Conservation (phyloP, 306 rosid species). For the Vigna radiata region DNA sequence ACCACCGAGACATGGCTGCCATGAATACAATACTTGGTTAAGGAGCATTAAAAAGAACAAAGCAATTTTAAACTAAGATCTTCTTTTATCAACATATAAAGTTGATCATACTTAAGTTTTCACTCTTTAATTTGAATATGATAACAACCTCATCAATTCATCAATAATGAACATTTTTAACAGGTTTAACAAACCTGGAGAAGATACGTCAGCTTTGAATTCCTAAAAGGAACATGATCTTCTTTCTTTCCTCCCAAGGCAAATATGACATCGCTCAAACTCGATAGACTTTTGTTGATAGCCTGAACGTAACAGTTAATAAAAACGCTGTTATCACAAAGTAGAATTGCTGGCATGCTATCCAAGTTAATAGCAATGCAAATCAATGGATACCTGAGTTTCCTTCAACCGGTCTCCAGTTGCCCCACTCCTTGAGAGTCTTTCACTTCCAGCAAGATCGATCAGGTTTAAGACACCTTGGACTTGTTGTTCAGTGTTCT, state of each 20-base stretch:
- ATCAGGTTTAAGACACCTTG: slow-evolving; percentile 92
- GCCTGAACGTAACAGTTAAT: slow-evolving; percentile 61
- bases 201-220: slow-evolving; percentile 90
- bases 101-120: not conserved
- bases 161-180: not conserved
- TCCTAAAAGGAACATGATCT: slow-evolving; percentile 91
- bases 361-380: slow-evolving; percentile 9
- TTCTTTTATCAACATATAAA: not conserved
- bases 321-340: slow-evolving; percentile 28
- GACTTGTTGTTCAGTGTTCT: slow-evolving; percentile 96
- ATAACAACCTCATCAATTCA: slow-evolving; percentile 13
- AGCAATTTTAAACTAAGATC: slow-evolving; percentile 5
- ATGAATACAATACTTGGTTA: slow-evolving; percentile 16
- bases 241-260: slow-evolving; percentile 96
- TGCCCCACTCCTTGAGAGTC: slow-evolving; percentile 92
- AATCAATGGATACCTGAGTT: slow-evolving; percentile 73
- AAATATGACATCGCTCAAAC: slow-evolving; percentile 87
- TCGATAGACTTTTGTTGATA: slow-evolving; percentile 88
- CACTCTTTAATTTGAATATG: not conserved
- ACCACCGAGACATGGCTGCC: slow-evolving; percentile 97
- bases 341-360: not conserved
- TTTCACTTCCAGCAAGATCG: slow-evolving; percentile 97
- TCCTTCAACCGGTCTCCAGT: slow-evolving; percentile 97
- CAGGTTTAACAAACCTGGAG: slow-evolving; percentile 70
- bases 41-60: not conserved